Percentiles rank a stretch among this genome's conserved stretches.
These are phyloP conservation scores for Hyaloperonospora brassicae DNA, from an alignment of 352 stramenopile species.

Conservation along the genomic window DNA sequence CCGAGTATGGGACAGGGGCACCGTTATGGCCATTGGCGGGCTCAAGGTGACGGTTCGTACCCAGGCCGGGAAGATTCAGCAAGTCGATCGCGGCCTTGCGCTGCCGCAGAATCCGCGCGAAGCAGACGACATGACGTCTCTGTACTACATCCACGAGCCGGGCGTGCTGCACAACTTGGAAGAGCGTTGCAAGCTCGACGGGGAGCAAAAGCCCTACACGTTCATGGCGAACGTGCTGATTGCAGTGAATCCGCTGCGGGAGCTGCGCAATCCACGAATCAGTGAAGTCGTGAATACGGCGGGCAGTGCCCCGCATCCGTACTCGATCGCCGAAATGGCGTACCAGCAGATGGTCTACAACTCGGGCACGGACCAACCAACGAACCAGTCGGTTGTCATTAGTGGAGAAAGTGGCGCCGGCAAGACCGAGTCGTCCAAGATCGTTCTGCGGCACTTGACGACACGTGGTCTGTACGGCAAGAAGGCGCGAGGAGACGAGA, in stretches of 20 bases:
- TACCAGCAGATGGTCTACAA: conserved; percentile 91
- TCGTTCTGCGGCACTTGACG: conserved; percentile 83
- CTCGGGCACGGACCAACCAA: conserved; percentile 71
- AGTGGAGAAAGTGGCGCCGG: conserved; percentile 81
- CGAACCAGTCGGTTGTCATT: conserved; percentile 85
- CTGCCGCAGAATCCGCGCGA: conserved; percentile 76
- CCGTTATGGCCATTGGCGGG: conserved; percentile 78
- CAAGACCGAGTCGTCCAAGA: conserved; percentile 88
- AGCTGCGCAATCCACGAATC: conserved; percentile 69
- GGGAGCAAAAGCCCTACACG: conserved; percentile 83
- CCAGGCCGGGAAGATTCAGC: conserved; percentile 75
- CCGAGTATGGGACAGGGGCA: conserved; percentile 67
- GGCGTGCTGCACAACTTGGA: conserved; percentile 94
- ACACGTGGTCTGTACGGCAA: conserved; percentile 83
- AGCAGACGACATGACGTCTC: conserved; percentile 90
- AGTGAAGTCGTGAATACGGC: conserved; percentile 72
- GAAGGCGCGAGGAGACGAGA: conserved; percentile 64
- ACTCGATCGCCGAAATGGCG: conserved; percentile 84
- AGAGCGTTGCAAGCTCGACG: conserved; percentile 82
- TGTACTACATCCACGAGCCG: conserved; percentile 93
- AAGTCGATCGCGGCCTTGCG: conserved; percentile 68
- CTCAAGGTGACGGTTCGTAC: conserved; percentile 84
- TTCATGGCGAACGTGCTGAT: conserved; percentile 93
- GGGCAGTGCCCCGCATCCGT: conserved; percentile 72
- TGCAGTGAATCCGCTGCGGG: conserved; percentile 86